Percentiles rank a stretch among this genome's conserved stretches.
These are phyloP conservation scores for Microbotryum saponariae DNA, from an alignment of 1,284 basidiomycete species.

Conservation along the genomic window DNA sequence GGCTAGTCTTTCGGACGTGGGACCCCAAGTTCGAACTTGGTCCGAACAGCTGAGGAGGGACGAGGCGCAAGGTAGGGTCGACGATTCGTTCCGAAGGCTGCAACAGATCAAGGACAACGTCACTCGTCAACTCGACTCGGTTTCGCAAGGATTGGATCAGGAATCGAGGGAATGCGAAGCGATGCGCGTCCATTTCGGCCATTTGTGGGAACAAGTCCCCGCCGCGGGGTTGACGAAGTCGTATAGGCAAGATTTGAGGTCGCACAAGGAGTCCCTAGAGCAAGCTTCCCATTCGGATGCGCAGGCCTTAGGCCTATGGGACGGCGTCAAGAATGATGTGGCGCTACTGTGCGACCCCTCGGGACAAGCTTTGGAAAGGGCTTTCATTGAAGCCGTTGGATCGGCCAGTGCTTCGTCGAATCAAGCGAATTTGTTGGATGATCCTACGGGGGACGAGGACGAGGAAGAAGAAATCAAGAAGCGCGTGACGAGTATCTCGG, in stretches of 20 bases:
- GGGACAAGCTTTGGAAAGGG: constrained; percentile 56
- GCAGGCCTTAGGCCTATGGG: constrained; percentile 70
- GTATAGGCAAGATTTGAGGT: constrained; percentile 70
- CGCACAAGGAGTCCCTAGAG: constrained; percentile 64
- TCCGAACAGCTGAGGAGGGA: constrained; percentile 63
- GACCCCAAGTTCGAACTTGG: constrained; percentile 65
- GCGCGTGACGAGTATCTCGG: constrained; percentile 68
- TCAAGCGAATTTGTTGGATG: constrained; percentile 42
- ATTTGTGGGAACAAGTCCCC: constrained; percentile 83
- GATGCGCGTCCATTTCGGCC: constrained; percentile 63
- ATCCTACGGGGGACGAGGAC: constrained; percentile 57
- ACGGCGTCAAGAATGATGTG: constrained; percentile 61
- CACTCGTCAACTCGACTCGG: constrained; percentile 20
- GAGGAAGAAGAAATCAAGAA: constrained; percentile 56
- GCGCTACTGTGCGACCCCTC: constrained; percentile 52
- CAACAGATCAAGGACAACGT: constrained; percentile 31
- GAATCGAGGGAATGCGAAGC: constrained; percentile 44
- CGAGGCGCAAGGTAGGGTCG: constrained; percentile 60
- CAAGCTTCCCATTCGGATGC: constrained; percentile 71
- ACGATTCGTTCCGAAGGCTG: constrained; percentile 53
- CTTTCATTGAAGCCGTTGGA: constrained; percentile 53
- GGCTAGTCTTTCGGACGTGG: constrained; percentile 50
- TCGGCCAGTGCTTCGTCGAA: constrained; percentile 1
- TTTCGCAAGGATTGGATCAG: constrained; percentile 40
- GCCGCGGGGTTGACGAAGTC: constrained; percentile 63